These are phyloP conservation scores for Fusarium avenaceum DNA, from an alignment of 2,329 filamentous ascomycete species.

Conservation along the genomic window DNA sequence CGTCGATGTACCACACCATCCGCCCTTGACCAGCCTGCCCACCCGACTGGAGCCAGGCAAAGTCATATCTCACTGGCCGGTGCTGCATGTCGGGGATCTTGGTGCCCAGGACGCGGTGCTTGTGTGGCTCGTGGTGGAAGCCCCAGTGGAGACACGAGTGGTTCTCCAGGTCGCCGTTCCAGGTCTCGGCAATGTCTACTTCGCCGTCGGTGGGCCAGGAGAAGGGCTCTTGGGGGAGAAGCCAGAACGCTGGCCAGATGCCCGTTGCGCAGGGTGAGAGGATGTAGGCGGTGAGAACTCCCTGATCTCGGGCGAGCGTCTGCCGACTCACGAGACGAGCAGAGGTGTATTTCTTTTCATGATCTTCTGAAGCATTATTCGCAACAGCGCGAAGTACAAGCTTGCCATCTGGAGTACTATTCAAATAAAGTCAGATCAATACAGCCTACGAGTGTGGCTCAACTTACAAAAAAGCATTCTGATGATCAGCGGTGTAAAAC, in stretches of 20 bases:
- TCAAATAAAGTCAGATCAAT: not conserved
- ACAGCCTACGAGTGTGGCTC: not conserved
- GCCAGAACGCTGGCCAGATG: slow-evolving; percentile 74
- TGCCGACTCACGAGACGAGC: slow-evolving; percentile 68
- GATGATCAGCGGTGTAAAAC: slow-evolving; percentile 64
- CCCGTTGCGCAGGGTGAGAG: slow-evolving; percentile 66
- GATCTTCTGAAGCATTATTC: slow-evolving; percentile 50
- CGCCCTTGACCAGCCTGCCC: slow-evolving; percentile 59
- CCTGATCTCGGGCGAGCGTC: slow-evolving; percentile 64
- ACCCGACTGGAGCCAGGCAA: slow-evolving; percentile 67
- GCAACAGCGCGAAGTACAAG: slow-evolving; percentile 67
- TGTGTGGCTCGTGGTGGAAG: slow-evolving; percentile 66
- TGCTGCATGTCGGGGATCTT: slow-evolving; percentile 62
- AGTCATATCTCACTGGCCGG: slow-evolving; percentile 65
- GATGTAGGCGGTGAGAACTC: slow-evolving; percentile 66
- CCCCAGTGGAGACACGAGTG: slow-evolving; percentile 72
- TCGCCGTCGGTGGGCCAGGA: slow-evolving; percentile 71
- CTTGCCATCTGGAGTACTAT: slow-evolving; percentile 61
- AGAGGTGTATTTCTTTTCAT: slow-evolving; percentile 64
- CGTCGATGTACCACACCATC: slow-evolving; percentile 72
- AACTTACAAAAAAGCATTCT: slow-evolving; percentile 66
- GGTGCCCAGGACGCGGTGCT: slow-evolving; percentile 69
- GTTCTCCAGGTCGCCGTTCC: slow-evolving; percentile 70
- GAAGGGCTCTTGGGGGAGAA: slow-evolving; percentile 70
- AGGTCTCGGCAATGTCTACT: slow-evolving; percentile 72